Evolutionary conservation across 2,329 filamentous ascomycete genomes (phyloP), one percentile per base, ranked within the genome.

Genomic region (Pseudogymnoascus sp.): DNA sequence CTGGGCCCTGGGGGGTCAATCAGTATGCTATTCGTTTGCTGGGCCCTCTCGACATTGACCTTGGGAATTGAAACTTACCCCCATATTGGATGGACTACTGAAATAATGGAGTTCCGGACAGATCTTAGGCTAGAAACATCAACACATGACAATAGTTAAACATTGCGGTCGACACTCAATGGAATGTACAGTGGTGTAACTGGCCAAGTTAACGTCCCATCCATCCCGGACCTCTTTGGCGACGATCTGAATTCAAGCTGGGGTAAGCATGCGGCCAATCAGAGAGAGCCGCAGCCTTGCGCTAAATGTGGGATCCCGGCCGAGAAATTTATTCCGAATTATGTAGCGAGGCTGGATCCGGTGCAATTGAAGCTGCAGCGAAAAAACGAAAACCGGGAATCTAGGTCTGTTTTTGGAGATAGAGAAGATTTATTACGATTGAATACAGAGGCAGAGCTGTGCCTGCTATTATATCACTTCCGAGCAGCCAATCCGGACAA

Each of bases 1-100:
- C 71, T 63, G 50, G 50, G 50, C 50, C 50, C 50, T 57, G 28
- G 26, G 50, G 28, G 7, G 33, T 57, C 50, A 31, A 57, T 57
- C 26, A 57, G 50, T 19, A 57, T 33, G 4, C n/a, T 57, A 26
- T 11, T 57, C 28, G 26, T 33, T 57, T 57, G 50, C 28, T 57
- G n/a, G 50, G n/a, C 26, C 50, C 28, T 9, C 26, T 33, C 26
- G 50, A 33, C n/a, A 57, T 57, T 57, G 50, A 57, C 26, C 28
- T 57, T 57, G 26, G 50, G 50, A 33, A 57, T 57, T 33, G 50
- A 33, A 57, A 33, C 50, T 57, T 57, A 57, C 50, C 50, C 26
- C 50, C 50, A 57, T 57, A 19, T 57, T 57, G 28, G 50, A 57
- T 5, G 26, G 50, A 57, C 19, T 57, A 57, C 28, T 57, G 28